Evolutionary conservation across 116 monocot species (phyloP).

Genomic region (Posidonia oceanica): DNA sequence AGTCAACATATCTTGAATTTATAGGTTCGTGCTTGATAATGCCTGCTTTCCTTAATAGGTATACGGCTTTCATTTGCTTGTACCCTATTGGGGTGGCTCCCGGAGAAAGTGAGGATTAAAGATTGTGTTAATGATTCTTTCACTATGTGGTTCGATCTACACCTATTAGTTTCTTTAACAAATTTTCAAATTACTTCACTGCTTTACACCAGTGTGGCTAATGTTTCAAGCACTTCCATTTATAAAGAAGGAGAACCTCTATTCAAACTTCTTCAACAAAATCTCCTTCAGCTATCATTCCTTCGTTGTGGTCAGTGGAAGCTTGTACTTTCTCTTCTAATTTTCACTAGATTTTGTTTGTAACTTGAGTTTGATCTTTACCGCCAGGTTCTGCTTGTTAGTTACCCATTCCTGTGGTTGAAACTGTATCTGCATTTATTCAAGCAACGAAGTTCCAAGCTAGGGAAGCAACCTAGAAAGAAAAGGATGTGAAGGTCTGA

Average conservation of each 20-base stretch:
- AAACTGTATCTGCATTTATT: constrained; percentile 77
- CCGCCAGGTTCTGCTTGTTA: constrained; percentile 37
- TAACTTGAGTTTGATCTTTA: background rate
- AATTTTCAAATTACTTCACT: background rate
- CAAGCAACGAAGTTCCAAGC: constrained; percentile 58
- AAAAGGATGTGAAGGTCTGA: constrained; percentile 9
- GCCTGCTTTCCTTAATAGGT: constrained; percentile 22
- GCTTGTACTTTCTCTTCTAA: background rate
- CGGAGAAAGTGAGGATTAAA: constrained; percentile 68
- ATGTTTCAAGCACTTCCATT: constrained; percentile 81
- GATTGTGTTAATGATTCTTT: background rate
- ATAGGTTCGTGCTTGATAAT: background rate
- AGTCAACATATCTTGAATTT: background rate
- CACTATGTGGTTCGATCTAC: background rate
- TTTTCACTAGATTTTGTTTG: background rate
- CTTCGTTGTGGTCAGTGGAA: constrained; percentile 41
- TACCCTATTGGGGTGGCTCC: constrained; percentile 77
- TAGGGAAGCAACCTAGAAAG: constrained; percentile 31
- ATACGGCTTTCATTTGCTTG: constrained; percentile 76
- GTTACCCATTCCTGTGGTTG: constrained; percentile 72
- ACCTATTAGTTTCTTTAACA: background rate
- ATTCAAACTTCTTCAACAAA: constrained; percentile 40
- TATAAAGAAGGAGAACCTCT: constrained; percentile 62
- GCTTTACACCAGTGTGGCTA: constrained; percentile 51
- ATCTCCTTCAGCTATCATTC: constrained; percentile 50